Evolutionary conservation across 2,329 filamentous ascomycete genomes (phyloP), one percentile per base, ranked within the genome.

Genomic region (Berkeleyomyces basicola): DNA sequence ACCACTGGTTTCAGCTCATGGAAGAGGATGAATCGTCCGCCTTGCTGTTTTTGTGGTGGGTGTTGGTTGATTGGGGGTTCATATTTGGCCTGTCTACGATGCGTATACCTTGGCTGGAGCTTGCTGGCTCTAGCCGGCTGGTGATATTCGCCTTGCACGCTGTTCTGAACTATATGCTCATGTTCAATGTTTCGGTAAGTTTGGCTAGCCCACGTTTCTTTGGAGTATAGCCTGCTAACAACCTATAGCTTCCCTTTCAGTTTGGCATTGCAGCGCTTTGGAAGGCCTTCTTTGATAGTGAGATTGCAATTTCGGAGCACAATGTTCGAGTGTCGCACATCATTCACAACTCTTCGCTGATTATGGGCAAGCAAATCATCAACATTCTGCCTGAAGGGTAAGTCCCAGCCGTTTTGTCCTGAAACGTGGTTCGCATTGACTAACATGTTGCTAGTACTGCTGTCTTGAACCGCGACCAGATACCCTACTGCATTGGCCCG

Each of bases 51-150:
- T 76, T 95, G 70, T 99, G 97, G 80, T 99, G 93, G 93, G 82
- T 88, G 66, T 79, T 84, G 64, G 82, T 99, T 66, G 93, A 99
- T 74, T 87, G 88, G 65, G 74, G 86, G 33, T 96, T 91, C 72
- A 78, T 97, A 66, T 96, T 95, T 72, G 88, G 88, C 6, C 76
- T 99, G 61, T 92, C 95, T 16, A 82, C 87, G 67, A 74, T 99
- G 68, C 84, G 88, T 71, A 96, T 99, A 79, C 93, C 93, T 64
- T 99, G 93, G 95, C 78, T 99, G 64, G 90, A 97, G 76, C 89
- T 92, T 77, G 89, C 88, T 51, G 87, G 88, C 69, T 80, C 82
- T 43, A 84, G 84, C 0, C 86, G 88, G 61, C 80, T 87, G 49
- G 76, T 81, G 40, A 74, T 91, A 31, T 95, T 93, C 70, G 72